phyloP scores from a whole-genome alignment of 345 rosid species.

The Cardamine chenopodiifolia region DNA sequence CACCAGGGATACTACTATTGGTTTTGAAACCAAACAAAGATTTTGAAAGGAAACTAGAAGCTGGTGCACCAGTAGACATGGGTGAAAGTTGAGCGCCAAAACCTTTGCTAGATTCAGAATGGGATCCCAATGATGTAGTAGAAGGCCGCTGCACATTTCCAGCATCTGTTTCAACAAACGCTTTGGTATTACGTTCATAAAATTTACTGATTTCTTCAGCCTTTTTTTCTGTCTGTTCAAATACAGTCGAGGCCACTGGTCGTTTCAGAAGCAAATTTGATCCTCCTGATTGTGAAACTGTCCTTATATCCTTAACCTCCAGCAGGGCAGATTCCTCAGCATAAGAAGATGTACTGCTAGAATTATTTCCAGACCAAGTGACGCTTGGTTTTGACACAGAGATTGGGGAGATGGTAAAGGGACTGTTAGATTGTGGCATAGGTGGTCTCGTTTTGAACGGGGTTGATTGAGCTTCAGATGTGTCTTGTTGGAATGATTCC shows the following conservation, averaged over 20 bases:
- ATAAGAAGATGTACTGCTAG: slow-evolving; percentile 37
- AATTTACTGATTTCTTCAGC: slow-evolving; percentile 42
- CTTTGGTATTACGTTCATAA: slow-evolving; percentile 41
- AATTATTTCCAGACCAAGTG: slow-evolving; percentile 42
- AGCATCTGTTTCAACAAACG: slow-evolving; percentile 34
- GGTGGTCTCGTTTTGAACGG: slow-evolving; percentile 46
- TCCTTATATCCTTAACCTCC: slow-evolving; percentile 42
- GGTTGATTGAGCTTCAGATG: slow-evolving; percentile 47
- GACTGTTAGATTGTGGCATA: slow-evolving; percentile 42
- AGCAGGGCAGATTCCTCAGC: slow-evolving; percentile 45
- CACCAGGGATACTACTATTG: slow-evolving; percentile 50
- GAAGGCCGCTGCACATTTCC: slow-evolving; percentile 31
- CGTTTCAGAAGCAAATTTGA: slow-evolving; percentile 39
- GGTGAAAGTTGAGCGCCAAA: slow-evolving; percentile 42
- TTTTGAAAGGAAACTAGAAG: slow-evolving; percentile 42
- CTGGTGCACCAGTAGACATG: slow-evolving; percentile 42
- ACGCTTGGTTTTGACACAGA: slow-evolving; percentile 43
- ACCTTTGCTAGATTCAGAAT: slow-evolving; percentile 41
- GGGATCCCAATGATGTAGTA: slow-evolving; percentile 3
- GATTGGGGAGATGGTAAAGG: slow-evolving; percentile 41
- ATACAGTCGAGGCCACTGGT: slow-evolving; percentile 33
- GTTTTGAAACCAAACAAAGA: slow-evolving; percentile 43
- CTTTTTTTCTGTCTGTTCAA: slow-evolving; percentile 44
- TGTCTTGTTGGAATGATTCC: slow-evolving; percentile 44
- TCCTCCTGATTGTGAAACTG: slow-evolving; percentile 50